phyloP scores from a whole-genome alignment of 345 rosid species.

The Triadica sebifera region DNA sequence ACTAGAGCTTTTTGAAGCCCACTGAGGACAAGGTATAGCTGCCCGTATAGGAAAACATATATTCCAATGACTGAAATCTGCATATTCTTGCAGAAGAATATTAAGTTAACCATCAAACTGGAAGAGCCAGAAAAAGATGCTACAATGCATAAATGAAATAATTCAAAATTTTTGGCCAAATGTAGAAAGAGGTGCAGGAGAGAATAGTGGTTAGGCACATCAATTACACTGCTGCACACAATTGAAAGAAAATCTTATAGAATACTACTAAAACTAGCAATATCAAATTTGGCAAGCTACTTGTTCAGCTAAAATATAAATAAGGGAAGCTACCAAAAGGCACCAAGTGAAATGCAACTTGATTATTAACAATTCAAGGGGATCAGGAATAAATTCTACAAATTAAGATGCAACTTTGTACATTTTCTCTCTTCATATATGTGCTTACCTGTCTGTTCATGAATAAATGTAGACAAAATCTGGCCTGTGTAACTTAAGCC shows the following conservation, averaged over 20 bases:
- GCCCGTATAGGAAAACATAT: conserved; percentile 88
- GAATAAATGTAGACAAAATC: background rate
- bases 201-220: background rate
- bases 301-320: too few relatives aligned
- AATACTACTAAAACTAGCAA: background rate
- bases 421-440: background rate
- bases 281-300: background rate
- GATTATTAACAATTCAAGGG: background rate
- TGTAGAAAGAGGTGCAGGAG: background rate
- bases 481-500: background rate
- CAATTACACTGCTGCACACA: background rate
- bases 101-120: conserved; percentile 2
- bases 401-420: background rate
- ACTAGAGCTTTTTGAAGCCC: conserved; percentile 78
- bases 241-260: background rate
- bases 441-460: background rate
- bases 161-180: background rate
- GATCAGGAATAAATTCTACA: background rate
- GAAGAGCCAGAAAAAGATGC: background rate
- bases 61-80: conserved; percentile 86
- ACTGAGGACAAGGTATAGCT: conserved; percentile 90
- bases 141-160: background rate
- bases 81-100: background rate
- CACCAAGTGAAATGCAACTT: background rate
- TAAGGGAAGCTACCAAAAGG: background rate